Conservation (phyloP, 2,329 filamentous ascomycete species). For the Penicillium sp. region DNA sequence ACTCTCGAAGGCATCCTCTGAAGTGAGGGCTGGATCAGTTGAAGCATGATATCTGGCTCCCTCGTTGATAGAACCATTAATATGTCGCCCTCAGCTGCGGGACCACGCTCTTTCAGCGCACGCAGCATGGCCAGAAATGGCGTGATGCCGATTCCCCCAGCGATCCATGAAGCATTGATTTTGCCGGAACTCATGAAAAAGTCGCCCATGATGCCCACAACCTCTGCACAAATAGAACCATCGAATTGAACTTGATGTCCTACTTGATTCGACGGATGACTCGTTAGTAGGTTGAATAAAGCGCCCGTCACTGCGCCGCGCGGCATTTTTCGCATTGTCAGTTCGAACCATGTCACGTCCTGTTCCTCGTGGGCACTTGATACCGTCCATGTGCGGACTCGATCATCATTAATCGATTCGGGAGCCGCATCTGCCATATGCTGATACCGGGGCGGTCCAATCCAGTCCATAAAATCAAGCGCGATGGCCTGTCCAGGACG, state of each 20-base stretch:
- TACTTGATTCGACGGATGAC: neutral
- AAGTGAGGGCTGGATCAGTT: slow-evolving; percentile 4
- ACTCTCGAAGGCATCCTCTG: neutral
- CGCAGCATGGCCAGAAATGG: slow-evolving; percentile 34
- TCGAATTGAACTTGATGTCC: neutral
- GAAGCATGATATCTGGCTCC: slow-evolving; percentile 14
- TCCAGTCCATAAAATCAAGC: slow-evolving; percentile 27
- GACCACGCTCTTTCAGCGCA: slow-evolving; percentile 8
- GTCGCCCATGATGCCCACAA: slow-evolving; percentile 17
- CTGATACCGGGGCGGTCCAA: slow-evolving; percentile 21
- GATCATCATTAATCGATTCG: slow-evolving; percentile 20
- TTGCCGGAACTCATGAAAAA: slow-evolving; percentile 5
- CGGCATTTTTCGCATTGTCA: slow-evolving; percentile 24
- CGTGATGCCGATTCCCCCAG: slow-evolving; percentile 37
- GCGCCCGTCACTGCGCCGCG: slow-evolving; percentile 21
- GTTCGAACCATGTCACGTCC: slow-evolving; percentile 15
- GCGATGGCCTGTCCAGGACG: slow-evolving; percentile 22
- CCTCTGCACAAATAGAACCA: neutral
- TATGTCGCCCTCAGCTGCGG: neutral
- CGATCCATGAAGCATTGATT: slow-evolving; percentile 17
- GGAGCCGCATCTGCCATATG: slow-evolving; percentile 21
- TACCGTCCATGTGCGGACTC: slow-evolving; percentile 27
- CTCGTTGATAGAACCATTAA: slow-evolving; percentile 10
- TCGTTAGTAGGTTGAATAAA: slow-evolving; percentile 17
- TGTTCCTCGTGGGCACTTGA: slow-evolving; percentile 19